These are phyloP conservation scores for Geranomyces variabilis DNA, from an alignment of 192 early-diverging fungal species.

Conservation along the genomic window DNA sequence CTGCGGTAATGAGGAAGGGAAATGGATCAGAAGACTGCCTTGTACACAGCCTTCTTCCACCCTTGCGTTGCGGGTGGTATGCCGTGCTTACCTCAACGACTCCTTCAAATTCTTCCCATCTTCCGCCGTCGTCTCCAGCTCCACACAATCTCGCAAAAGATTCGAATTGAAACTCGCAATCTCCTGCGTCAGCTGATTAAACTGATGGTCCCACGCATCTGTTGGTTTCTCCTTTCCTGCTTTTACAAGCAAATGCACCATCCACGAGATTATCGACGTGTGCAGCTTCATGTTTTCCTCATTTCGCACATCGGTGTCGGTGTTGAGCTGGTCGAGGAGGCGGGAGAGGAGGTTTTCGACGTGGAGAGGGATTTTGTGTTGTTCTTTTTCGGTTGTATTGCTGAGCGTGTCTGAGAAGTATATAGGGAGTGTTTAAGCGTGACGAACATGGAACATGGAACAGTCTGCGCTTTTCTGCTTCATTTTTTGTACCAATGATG, in stretches of 20 bases:
- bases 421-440: background rate
- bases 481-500: slow-evolving; percentile 36
- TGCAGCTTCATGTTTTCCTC: slow-evolving; percentile 66
- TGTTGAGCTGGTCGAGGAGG: slow-evolving; percentile 59
- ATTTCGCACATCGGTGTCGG: slow-evolving; percentile 56
- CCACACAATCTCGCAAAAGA: slow-evolving; percentile 47
- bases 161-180: slow-evolving; percentile 52
- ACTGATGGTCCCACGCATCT: slow-evolving; percentile 54
- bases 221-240: slow-evolving; percentile 40
- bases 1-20: slow-evolving; percentile 24
- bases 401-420: slow-evolving; percentile 44
- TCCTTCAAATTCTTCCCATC: slow-evolving; percentile 50
- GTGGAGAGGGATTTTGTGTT: slow-evolving; percentile 57
- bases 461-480: background rate
- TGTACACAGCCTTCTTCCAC: background rate
- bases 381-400: slow-evolving; percentile 59
- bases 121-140: slow-evolving; percentile 56
- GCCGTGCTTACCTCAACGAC: slow-evolving; percentile 47
- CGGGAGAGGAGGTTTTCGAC: slow-evolving; percentile 56
- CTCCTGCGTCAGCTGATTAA: slow-evolving; percentile 46
- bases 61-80: no score
- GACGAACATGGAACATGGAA: background rate
- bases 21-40: background rate
- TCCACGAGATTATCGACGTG: slow-evolving; percentile 54
- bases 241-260: slow-evolving; percentile 58